A percentile compares a stretch with the other conserved stretches of the same genome.
Evolutionary conservation across 2,329 filamentous ascomycete genomes (phyloP).

Genomic region (Aspergillus hiratsukae): DNA sequence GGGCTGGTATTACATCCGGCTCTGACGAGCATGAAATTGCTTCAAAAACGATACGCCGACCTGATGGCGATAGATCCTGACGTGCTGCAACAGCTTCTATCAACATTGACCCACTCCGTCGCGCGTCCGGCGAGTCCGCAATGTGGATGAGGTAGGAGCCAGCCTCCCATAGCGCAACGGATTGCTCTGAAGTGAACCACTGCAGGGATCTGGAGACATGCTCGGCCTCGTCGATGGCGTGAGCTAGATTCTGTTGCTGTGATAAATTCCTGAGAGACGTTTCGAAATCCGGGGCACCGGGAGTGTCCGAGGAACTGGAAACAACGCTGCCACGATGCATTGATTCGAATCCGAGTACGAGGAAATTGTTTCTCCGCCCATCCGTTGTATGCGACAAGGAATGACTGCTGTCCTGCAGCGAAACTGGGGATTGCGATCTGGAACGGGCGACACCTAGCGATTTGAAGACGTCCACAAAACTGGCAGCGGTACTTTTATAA

Average conservation of each 20-base stretch:
- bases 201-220: conserved; percentile 28
- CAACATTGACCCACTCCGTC: conserved; percentile 31
- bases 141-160: conserved; percentile 35
- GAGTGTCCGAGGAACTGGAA: conserved; percentile 36
- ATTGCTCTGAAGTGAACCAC: conserved; percentile 38
- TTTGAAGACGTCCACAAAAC: conserved; percentile 41
- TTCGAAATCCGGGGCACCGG: conserved; percentile 36
- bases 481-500: conserved; percentile 34
- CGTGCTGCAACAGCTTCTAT: conserved; percentile 35
- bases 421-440: conserved; percentile 36
- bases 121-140: conserved; percentile 32
- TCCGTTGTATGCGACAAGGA: conserved; percentile 27
- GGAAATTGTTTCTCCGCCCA: conserved; percentile 29
- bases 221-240: conserved; percentile 38
- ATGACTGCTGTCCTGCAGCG: conserved; percentile 29
- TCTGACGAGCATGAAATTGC: conserved; percentile 31
- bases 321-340: conserved; percentile 41
- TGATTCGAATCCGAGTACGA: conserved; percentile 34
- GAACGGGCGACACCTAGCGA: conserved; percentile 37
- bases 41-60: conserved; percentile 32
- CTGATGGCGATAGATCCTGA: conserved; percentile 35
- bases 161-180: conserved; percentile 37
- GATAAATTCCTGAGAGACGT: conserved; percentile 31
- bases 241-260: conserved; percentile 30
- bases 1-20: conserved; percentile 35